Conservation (phyloP, 177 flowering plant genomes). For the Telopea speciosissima region DNA sequence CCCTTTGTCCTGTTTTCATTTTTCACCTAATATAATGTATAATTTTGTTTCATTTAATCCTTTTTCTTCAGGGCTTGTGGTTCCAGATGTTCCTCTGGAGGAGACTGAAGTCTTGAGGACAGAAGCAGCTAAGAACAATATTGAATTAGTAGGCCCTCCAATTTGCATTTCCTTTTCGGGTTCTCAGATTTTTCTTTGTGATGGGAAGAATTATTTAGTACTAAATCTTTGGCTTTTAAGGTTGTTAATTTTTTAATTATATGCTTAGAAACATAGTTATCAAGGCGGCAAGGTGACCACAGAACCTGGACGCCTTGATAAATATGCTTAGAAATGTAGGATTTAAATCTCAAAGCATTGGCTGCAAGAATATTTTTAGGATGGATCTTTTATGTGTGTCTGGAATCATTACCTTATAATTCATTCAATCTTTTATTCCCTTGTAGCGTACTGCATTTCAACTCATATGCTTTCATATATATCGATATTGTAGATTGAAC, state of each 20-base stretch:
- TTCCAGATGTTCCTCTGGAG: constrained; percentile 94
- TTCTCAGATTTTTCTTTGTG: not conserved
- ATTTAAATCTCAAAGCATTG: not conserved
- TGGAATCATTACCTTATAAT: not conserved
- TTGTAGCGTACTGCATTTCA: too few relatives aligned
- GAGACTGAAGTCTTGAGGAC: constrained; percentile 71
- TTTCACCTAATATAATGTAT: not conserved
- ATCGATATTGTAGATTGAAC: too few relatives aligned
- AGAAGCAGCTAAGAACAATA: constrained; percentile 55
- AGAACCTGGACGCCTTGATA: too few relatives aligned
- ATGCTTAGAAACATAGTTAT: not conserved
- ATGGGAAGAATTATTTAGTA: not conserved
- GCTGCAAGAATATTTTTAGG: not conserved
- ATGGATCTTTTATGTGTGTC: not conserved
- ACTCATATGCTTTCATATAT: too few relatives aligned
- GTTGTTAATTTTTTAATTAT: too few relatives aligned
- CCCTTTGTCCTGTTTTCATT: not conserved
- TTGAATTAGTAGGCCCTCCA: constrained; percentile 59
- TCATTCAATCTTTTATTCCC: too few relatives aligned
- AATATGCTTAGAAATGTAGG: not conserved
- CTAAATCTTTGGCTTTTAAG: constrained; percentile 3
- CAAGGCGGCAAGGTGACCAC: too few relatives aligned
- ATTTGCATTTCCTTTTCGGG: not conserved
- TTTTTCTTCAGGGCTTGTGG: constrained; percentile 70
- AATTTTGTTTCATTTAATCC: not conserved